Conservation (phyloP, 164 flowering plant species). For the Chimonanthus salicifolius region DNA sequence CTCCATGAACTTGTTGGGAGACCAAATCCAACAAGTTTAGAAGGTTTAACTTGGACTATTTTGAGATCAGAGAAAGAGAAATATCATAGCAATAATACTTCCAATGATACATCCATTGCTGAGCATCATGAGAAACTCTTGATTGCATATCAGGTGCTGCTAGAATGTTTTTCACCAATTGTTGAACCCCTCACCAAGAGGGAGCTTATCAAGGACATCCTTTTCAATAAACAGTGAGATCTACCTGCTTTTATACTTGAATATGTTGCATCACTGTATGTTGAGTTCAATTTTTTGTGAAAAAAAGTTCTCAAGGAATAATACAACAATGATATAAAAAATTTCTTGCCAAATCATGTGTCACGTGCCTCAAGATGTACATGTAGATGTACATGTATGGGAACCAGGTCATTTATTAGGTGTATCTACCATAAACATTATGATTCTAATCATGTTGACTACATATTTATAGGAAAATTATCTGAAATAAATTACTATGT, state of each 20-base stretch:
- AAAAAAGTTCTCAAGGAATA: neutral
- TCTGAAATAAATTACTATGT: too few relatives aligned
- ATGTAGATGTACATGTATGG: too few relatives aligned
- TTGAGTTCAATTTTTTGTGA: too few relatives aligned
- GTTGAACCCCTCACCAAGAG: conserved; percentile 41
- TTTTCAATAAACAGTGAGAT: conserved; percentile 59
- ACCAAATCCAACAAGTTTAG: conserved; percentile 36
- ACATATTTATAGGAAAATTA: too few relatives aligned
- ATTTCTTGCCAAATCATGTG: too few relatives aligned
- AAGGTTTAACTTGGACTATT: conserved; percentile 64
- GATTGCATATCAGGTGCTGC: conserved; percentile 69
- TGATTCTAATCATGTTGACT: too few relatives aligned
- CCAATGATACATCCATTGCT: conserved; percentile 22
- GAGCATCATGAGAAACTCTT: conserved; percentile 56
- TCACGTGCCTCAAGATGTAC: too few relatives aligned
- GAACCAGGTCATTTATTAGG: too few relatives aligned
- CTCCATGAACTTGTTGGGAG: conserved; percentile 51
- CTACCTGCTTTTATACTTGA: neutral
- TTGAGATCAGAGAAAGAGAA: conserved; percentile 32
- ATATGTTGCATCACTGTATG: neutral
- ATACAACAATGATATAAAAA: neutral
- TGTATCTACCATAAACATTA: too few relatives aligned
- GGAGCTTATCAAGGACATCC: conserved; percentile 68
- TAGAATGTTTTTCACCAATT: conserved; percentile 77
- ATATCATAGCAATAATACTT: conserved; percentile 6